A percentile compares a stretch with the other conserved stretches of the same genome.
phyloP scores from a whole-genome alignment of 371 early-diverging fungal genomes.

The Funneliformis caledonium region DNA sequence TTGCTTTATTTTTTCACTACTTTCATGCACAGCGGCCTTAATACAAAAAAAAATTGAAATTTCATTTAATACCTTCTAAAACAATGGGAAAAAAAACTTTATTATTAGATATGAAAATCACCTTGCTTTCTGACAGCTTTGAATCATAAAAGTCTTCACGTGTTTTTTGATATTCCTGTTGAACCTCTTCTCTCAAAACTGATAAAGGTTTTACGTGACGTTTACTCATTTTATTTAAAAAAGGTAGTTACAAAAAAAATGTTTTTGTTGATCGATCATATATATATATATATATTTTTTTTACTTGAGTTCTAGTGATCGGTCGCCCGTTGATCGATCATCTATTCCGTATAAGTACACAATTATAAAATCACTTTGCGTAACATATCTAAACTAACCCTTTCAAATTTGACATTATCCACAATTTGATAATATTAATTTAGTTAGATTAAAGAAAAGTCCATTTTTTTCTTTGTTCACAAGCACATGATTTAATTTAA shows the following conservation, averaged over 20 bases:
- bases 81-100: not conserved
- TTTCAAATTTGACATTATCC: too few species aligned
- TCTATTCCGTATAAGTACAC: too few species aligned
- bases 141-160: not conserved
- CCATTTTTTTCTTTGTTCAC: too few species aligned
- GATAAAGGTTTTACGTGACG: not conserved
- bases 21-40: not conserved
- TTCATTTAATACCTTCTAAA: not conserved
- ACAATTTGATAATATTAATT: too few species aligned
- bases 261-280: not conserved
- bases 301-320: too few species aligned
- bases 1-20: not conserved
- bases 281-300: too few species aligned
- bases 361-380: too few species aligned
- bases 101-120: not conserved
- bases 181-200: constrained; percentile 4
- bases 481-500: too few species aligned
- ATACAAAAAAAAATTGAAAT: not conserved
- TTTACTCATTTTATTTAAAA: not conserved
- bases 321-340: too few species aligned
- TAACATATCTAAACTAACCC: too few species aligned
- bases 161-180: not conserved
- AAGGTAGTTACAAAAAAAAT: not conserved
- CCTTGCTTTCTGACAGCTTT: not conserved
- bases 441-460: too few species aligned